Evolutionary conservation across 331 rosid species (phyloP).

Genomic region (Stylosanthes scabra): DNA sequence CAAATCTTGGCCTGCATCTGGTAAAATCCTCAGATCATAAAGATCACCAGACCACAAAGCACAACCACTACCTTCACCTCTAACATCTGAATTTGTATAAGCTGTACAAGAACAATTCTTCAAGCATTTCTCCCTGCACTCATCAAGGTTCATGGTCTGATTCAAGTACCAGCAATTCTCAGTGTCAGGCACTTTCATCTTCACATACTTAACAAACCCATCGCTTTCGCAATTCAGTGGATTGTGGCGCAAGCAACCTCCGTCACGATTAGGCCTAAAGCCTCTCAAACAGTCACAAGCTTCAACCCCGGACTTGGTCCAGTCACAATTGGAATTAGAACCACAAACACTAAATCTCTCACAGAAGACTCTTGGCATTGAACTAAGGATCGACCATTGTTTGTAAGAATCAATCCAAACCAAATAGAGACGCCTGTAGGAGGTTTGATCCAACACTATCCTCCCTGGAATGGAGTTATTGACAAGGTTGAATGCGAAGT

Average conservation of each 20-base stretch:
- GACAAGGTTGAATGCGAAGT: neutral
- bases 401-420: conserved; percentile 30
- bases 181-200: no score
- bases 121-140: no score
- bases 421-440: neutral
- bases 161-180: no score
- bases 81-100: no score
- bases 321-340: conserved; percentile 42
- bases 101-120: no score
- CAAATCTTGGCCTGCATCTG: conserved; percentile 30
- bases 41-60: conserved; percentile 22
- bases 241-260: conserved; percentile 18
- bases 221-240: no score
- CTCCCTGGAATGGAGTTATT: conserved; percentile 26
- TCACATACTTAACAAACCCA: no score
- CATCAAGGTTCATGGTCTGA: no score
- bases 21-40: conserved; percentile 17
- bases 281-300: conserved; percentile 49
- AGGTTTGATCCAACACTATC: conserved; percentile 42
- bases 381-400: conserved; percentile 32
- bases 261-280: conserved; percentile 38
- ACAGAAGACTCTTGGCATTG: conserved; percentile 49
- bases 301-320: neutral
- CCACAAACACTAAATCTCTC: conserved; percentile 52
- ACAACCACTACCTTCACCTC: no score